Evolutionary conservation across 495 filamentous ascomycete species (phyloP), one percentile per base, ranked within the genome.

Genomic region (Penicillium taxi): DNA sequence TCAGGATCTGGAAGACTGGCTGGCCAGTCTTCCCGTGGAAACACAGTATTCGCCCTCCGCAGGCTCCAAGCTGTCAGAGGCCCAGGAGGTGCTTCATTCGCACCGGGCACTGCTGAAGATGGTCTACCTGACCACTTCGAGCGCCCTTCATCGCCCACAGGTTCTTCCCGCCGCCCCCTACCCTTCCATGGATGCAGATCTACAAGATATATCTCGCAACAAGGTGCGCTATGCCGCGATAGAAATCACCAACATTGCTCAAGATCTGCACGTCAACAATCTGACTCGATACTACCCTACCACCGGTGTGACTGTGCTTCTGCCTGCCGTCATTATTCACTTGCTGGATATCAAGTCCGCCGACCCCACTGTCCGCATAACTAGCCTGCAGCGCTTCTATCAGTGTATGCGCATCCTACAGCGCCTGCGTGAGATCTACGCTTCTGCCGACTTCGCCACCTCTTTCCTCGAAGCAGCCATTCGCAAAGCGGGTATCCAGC

Each of bases 311-410:
- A 94, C 87, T 0, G 86, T 93, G 7, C 75, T 94, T 8, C 75
- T 94, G 4, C 87, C 87, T 2, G 86, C 87, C 9, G 84, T 93
- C 56, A 93, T 94, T 44, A 89, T 93, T 37, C 86, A 94, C 51
- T 69, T 94, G 13, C 74, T 94, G 2, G 85, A 93, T 50, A 88
- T 91, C 69, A 93, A 88, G 50, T 82, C 79, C 25, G 80, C 72
- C 27, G 74, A 84, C 39, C 73, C 74, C 12, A 75, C 73, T 30
- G 75, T 82, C 11, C 72, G 83, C 15, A 73, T 78, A 41, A 63
- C 75, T 22, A 83, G 81, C 38, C 67, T 84, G 32, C 74, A 79
- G 32, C 82, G 84, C 32, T 94, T 93, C 64, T 79, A 76, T 52
- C 74, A 86, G 52, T 91, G 86, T 65, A 89, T 91, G 81, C 73